These are phyloP conservation scores for Trichoderma arundinaceum DNA, from an alignment of 2,329 filamentous ascomycete genomes.

Conservation along the genomic window DNA sequence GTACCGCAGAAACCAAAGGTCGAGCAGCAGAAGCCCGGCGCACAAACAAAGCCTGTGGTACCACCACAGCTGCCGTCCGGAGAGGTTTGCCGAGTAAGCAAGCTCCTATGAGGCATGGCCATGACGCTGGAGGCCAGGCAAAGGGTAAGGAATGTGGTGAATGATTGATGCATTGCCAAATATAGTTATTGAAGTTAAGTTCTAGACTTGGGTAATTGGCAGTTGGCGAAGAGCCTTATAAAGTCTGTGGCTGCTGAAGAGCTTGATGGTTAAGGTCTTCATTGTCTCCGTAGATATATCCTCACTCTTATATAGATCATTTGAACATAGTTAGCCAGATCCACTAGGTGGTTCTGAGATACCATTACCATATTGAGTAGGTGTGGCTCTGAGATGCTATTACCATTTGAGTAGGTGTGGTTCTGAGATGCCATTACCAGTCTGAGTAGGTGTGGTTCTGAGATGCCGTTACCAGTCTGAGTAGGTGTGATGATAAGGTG, in stretches of 20 bases:
- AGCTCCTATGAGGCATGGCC: not conserved
- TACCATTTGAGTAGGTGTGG: not conserved
- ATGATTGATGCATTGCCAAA: constrained; percentile 10
- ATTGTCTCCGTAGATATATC: not conserved
- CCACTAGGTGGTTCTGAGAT: not conserved
- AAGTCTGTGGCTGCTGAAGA: constrained; percentile 7
- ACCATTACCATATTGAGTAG: no score
- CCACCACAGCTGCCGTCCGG: constrained; percentile 4
- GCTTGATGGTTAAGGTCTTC: not conserved
- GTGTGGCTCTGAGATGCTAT: not conserved
- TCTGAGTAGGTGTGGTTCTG: not conserved
- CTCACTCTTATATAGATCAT: constrained; percentile 12
- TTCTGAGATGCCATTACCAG: not conserved
- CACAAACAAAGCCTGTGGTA: constrained; percentile 7
- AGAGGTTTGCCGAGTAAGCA: not conserved
- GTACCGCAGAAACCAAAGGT: constrained; percentile 1
- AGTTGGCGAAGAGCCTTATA: not conserved
- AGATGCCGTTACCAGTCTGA: not conserved
- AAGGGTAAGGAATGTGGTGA: constrained; percentile 2
- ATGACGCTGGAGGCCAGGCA: not conserved
- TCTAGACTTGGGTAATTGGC: not conserved
- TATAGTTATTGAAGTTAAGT: not conserved
- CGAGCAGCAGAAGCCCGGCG: not conserved
- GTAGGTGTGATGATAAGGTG: not conserved
- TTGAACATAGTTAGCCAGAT: not conserved